phyloP scores from a whole-genome alignment of 768 basidiomycete species.

The Pleurotus giganteus region DNA sequence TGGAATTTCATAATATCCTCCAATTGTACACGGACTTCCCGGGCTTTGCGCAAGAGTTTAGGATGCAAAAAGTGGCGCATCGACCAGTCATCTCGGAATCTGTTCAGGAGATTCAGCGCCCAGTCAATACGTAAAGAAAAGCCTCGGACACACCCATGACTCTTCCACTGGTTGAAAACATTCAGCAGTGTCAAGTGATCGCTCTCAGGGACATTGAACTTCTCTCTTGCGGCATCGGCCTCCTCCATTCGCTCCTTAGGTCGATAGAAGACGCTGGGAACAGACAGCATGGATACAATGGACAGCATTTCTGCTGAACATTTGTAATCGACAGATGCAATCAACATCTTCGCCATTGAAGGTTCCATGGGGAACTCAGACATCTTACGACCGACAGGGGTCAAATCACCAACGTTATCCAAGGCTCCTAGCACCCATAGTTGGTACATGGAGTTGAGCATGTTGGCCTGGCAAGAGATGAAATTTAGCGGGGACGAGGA shows the following conservation, averaged over 20 bases:
- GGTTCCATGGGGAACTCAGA: conserved; percentile 99
- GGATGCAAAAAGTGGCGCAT: conserved; percentile 96
- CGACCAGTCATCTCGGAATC: conserved; percentile 92
- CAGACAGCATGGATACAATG: conserved; percentile 98
- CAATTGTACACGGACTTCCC: conserved; percentile 92
- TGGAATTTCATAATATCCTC: conserved; percentile 99
- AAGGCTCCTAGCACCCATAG: conserved; percentile 98
- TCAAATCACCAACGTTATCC: conserved; percentile 97
- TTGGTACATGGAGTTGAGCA: conserved; percentile 99
- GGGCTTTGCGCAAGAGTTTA: conserved; percentile 89
- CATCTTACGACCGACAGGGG: conserved; percentile 92
- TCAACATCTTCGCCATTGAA: conserved; percentile 98
- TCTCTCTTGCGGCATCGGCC: conserved; percentile 94
- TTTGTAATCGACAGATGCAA: conserved; percentile 88
- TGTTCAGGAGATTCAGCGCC: conserved; percentile 25
- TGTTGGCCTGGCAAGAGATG: conserved; percentile 66
- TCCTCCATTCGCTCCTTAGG: conserved; percentile 98
- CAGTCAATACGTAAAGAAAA: background rate
- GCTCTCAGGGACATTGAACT: conserved; percentile 98
- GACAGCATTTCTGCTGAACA: conserved; percentile 97
- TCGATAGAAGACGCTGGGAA: conserved; percentile 96
- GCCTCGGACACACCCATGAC: conserved; percentile 73
- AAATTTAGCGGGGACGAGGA: background rate
- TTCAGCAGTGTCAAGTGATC: conserved; percentile 95
- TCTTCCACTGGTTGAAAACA: conserved; percentile 98